Evolutionary conservation across 2,329 filamentous ascomycete genomes (phyloP), one percentile per base, ranked within the genome.

Genomic region (Rhynchosporium agropyri): DNA sequence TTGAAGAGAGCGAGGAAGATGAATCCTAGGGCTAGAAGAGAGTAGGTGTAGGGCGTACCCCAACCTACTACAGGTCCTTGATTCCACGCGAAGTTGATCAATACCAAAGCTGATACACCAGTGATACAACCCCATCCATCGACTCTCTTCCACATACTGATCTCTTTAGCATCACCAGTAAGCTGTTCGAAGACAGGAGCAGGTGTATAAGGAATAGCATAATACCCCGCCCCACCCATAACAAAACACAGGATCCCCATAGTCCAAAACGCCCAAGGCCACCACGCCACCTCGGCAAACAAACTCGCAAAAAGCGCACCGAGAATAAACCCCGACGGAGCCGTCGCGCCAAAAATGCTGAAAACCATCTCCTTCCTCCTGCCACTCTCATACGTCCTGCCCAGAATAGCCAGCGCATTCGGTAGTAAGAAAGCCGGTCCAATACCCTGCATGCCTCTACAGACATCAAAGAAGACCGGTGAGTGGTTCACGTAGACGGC

Each of bases 81-180:
- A 40, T 84, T 85, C 74, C 82, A 81, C 0, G 82, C 81, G 58
- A 85, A 81, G 61, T 85, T 83, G 67, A 85, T 76, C n/a, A 84
- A 76, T 2, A 84, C 77, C 61, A 84, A 76, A 6, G 78, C 80
- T 3, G 75, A 74, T 5, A 84, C 77, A 4, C 83, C 83, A 3
- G 77, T 74, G 3, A 76, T 63, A 5, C 77, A 77, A 10, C 82
- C 83, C 5, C 78, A 68, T 26, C 78, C 66, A 61, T 84, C 77
- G 4, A 81, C 60, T 4, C 63, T 67, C 36, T 62, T 50, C 15
- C 61, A 58, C n/a, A 64, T 63, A 13, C 74, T 69, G 20, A 42
- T 26, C 26, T 45, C 54, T 36, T 58, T 48, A 29, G 33, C 2
- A 36, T 36, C 9, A 36, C 9, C 33, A 36, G 33, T 10, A 36